These are phyloP conservation scores for Meredithiella fracta DNA, from an alignment of 2,329 filamentous ascomycete species.

Conservation along the genomic window DNA sequence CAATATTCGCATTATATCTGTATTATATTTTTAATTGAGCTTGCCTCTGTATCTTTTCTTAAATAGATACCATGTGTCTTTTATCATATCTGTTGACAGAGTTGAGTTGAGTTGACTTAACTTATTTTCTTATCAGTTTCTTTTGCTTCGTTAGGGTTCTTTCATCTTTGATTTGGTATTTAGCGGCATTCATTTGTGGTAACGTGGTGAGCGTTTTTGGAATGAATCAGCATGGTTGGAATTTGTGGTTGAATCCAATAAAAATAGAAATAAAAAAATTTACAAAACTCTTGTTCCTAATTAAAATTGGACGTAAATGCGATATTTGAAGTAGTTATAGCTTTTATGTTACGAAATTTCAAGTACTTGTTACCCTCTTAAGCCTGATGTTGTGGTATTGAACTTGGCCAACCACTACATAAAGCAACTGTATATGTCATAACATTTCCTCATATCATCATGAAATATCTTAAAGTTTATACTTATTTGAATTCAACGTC, in stretches of 20 bases:
- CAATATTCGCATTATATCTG: not conserved
- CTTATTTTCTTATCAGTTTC: not conserved
- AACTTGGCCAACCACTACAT: too few species aligned
- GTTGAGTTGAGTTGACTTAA: not conserved
- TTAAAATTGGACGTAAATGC: too few species aligned
- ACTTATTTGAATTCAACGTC: too few species aligned
- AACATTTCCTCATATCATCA: too few species aligned
- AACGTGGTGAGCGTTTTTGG: too few species aligned
- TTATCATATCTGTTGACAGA: not conserved
- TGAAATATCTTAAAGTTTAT: too few species aligned
- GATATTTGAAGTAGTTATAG: too few species aligned
- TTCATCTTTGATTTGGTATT: not conserved
- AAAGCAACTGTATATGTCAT: too few species aligned
- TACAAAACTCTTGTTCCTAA: not conserved
- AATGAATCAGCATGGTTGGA: too few species aligned
- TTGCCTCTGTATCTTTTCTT: constrained; percentile 3
- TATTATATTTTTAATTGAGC: constrained; percentile 5
- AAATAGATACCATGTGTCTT: constrained; percentile 10
- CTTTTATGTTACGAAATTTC: too few species aligned
- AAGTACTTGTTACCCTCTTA: too few species aligned
- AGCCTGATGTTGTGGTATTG: too few species aligned
- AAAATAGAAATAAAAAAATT: not conserved
- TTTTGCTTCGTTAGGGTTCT: not conserved
- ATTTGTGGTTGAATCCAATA: not conserved
- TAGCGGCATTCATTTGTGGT: not conserved